Evolutionary conservation across 106 monocot genomes (phyloP), one percentile per base, ranked within the genome.

Genomic region (Dactylorhiza incarnata): DNA sequence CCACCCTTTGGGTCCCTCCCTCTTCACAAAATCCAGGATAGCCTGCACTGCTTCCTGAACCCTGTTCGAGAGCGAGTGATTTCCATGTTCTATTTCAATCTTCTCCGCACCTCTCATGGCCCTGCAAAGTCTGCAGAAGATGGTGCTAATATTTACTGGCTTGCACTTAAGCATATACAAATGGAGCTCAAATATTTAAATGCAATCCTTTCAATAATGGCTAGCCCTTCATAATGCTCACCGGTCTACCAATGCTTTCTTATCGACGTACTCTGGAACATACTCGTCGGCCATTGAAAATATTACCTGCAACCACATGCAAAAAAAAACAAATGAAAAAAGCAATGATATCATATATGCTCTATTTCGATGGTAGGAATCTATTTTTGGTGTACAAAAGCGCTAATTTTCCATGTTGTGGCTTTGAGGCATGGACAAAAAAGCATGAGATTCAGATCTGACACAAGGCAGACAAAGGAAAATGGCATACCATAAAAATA

Each of bases 271-370:
- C 6, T 90, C 94, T 11, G 99, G 99, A 25, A 99, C 94, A 85
- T 89, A 92, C 78, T 99, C 99, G 79, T 99, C 99, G 45, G 86
- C 94, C 99, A 94, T 94, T 48, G 94, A 99, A 86, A 94, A 99
- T 76, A 99, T 94, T 75, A 99, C 85, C 99, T 99, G 85, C 75
- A 87, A 56, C 17, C 6, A 29, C 59, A 49, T 16, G 45, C 25
- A 45, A 68, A 11, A 37, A 23, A 58, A 58, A 58, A n/a, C 17
- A 58, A 52, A 37, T 37, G 37, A 37, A 37, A 37, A 37, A 37
- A 37, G 3, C 37, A 37, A 37, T 37, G 37, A 37, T 37, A 37
- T 37, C 37, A 37, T 37, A 29, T 37, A 51, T 8, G 51, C 51
- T 51, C 15, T 51, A 15, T 51, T 14, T 51, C 0, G 6, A 55